Conservation (phyloP, 2,329 filamentous ascomycete genomes). For the Whalleya microplaca region DNA sequence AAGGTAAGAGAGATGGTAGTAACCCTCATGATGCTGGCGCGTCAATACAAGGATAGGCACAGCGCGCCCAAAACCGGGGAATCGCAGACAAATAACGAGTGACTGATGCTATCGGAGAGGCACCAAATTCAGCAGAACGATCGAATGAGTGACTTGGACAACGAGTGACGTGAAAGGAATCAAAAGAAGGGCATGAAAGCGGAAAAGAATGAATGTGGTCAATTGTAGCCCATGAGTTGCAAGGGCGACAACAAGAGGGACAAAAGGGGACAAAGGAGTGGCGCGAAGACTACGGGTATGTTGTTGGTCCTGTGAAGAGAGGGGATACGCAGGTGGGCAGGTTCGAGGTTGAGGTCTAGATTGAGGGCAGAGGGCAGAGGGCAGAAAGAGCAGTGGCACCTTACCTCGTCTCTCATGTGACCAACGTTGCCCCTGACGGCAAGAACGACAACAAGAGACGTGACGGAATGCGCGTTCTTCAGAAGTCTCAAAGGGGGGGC, state of each 20-base stretch:
- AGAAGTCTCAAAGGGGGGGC: slow-evolving; percentile 6
- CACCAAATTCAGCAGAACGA: slow-evolving; percentile 17
- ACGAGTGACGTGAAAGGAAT: slow-evolving; percentile 26
- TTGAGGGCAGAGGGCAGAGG: slow-evolving; percentile 12
- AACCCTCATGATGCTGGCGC: slow-evolving; percentile 48
- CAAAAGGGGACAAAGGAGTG: slow-evolving; percentile 24
- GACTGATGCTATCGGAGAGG: slow-evolving; percentile 25
- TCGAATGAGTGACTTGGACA: slow-evolving; percentile 25
- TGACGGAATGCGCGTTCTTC: slow-evolving; percentile 27
- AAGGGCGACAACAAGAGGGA: slow-evolving; percentile 13
- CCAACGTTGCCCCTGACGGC: slow-evolving; percentile 24
- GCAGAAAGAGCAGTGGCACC: slow-evolving; percentile 10
- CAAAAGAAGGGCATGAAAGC: slow-evolving; percentile 17
- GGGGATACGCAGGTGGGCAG: slow-evolving; percentile 16
- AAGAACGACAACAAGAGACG: slow-evolving; percentile 11
- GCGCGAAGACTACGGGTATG: slow-evolving; percentile 15
- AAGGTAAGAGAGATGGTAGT: slow-evolving; percentile 41
- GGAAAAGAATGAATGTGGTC: slow-evolving; percentile 20
- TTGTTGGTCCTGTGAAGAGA: slow-evolving; percentile 10
- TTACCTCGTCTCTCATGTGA: slow-evolving; percentile 9
- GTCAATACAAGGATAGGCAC: slow-evolving; percentile 9
- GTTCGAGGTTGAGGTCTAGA: slow-evolving; percentile 4
- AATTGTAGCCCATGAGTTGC: slow-evolving; percentile 23
- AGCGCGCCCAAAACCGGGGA: slow-evolving; percentile 14
- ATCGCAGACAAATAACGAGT: slow-evolving; percentile 28